Evolutionary conservation across 2,329 filamentous ascomycete species (phyloP).

Genomic region (Triangularia verruculosa): DNA sequence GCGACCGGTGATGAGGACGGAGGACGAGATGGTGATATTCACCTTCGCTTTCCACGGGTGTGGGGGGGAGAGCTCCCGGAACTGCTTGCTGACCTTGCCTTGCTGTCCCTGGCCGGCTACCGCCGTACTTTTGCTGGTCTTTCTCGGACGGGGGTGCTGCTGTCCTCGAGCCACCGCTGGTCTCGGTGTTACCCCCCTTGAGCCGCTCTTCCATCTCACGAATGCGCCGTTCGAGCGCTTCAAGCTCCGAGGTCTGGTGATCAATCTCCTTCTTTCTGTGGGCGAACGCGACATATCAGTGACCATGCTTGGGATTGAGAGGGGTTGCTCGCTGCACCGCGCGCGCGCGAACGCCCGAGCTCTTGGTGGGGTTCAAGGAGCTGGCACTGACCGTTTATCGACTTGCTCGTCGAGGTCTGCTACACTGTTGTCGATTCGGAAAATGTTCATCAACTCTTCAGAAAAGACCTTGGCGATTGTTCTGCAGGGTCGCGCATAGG

Average conservation of each 20-base stretch:
- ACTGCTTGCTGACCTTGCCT: conserved; percentile 49
- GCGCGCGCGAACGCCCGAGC: conserved; percentile 6
- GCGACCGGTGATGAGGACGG: conserved; percentile 30
- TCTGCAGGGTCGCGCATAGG: conserved; percentile 45
- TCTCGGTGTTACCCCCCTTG: conserved; percentile 36
- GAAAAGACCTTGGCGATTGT: conserved; percentile 88
- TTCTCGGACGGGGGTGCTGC: conserved; percentile 29
- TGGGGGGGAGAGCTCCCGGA: conserved; percentile 59
- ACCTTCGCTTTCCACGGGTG: conserved; percentile 62
- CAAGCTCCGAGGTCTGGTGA: conserved; percentile 73
- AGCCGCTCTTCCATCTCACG: conserved; percentile 82
- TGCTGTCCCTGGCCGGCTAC: conserved; percentile 54
- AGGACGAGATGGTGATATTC: conserved; percentile 35
- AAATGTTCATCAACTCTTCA: conserved; percentile 80
- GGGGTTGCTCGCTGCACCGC: background rate
- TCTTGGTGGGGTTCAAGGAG: conserved; percentile 13
- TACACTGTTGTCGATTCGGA: conserved; percentile 74
- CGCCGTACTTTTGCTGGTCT: conserved; percentile 36
- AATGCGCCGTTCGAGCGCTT: conserved; percentile 79
- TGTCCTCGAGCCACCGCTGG: conserved; percentile 11
- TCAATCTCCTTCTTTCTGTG: conserved; percentile 75
- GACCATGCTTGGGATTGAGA: background rate
- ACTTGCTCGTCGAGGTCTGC: conserved; percentile 53
- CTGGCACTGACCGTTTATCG: conserved; percentile 68
- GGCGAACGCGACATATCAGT: background rate